A percentile compares a stretch with the other conserved stretches of the same genome.
Conservation (phyloP, 495 filamentous ascomycete genomes). For the Penicillium argentinense region DNA sequence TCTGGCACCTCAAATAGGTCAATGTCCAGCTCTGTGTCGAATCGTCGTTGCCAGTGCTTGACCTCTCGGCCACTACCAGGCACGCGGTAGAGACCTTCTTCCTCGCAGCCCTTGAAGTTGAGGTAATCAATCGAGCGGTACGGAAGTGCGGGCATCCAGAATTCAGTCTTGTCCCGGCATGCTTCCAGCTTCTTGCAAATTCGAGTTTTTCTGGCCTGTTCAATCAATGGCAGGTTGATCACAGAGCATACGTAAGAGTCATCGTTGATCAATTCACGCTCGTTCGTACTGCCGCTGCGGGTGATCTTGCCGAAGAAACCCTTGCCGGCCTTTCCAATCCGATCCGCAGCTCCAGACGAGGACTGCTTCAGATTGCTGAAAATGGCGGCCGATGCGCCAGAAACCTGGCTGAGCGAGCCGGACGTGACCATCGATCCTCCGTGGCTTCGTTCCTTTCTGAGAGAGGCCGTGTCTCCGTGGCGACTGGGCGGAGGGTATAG, state of each 20-base stretch:
- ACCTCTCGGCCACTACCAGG: conserved; percentile 81
- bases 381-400: conserved; percentile 61
- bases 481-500: conserved; percentile 54
- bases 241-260: conserved; percentile 74
- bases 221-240: conserved; percentile 76
- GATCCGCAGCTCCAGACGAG: conserved; percentile 69
- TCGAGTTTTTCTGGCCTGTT: conserved; percentile 81
- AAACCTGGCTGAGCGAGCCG: conserved; percentile 60
- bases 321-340: conserved; percentile 71
- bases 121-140: conserved; percentile 93
- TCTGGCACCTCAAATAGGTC: conserved; percentile 80
- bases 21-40: conserved; percentile 85
- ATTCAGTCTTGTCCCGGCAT: conserved; percentile 89
- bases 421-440: conserved; percentile 53
- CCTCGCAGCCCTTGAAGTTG: conserved; percentile 85
- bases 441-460: conserved; percentile 49
- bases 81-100: conserved; percentile 86
- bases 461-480: conserved; percentile 33
- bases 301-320: conserved; percentile 74
- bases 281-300: conserved; percentile 68
- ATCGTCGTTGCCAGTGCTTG: conserved; percentile 82
- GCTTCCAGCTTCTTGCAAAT: conserved; percentile 83
- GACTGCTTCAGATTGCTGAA: conserved; percentile 72
- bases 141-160: conserved; percentile 93
- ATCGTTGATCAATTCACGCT: conserved; percentile 67